Base-by-base conservation (phyloP, 2,329 filamentous ascomycete genomes). In the Alternaria conjuncta region DNA sequence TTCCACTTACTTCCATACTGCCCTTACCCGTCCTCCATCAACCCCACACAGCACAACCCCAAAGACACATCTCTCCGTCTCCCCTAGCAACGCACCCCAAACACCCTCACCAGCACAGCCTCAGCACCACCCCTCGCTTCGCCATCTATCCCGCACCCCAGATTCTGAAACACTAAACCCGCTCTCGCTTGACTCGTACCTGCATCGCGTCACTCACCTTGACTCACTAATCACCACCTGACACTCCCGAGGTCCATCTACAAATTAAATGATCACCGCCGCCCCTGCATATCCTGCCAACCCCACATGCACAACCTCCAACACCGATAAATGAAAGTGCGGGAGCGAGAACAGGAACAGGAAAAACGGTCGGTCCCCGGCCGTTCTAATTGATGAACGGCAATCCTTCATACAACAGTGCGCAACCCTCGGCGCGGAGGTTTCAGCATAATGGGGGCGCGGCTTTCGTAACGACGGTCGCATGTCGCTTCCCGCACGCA, bases 81-180 rank as follows among this genome's bases (percentile, higher is more conserved):
- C 32, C 54, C 59, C 45, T 41, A 41, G 53, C 44, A 61, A 56
- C 58, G 8, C 23, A 45, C 58, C 21, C 30, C 58, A 28, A 54
- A 44, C 21, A 49, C 25, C 44, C 5, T 25, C 28, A 15, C 18
- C 44, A 25, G 30, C 59, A 57, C 55, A 53, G 36, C 57, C 57
- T 44, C 47, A 41, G 32, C 30, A 15, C 32, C 30, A 21, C 49
- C 49, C 36, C 20, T 53, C 30, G 49, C 49, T 53, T 50, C 41
- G 21, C 50, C 21, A 25, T 18, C 26, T 2, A 46, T 55, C 50
- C 50, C 50, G 25, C 36, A 41, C 21, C 41, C 20, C 9, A 20
- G 15, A 50, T 25, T 51, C 56, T 51, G 45, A 58, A 58, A 58
- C 56, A 44, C 15, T 11, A 1, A 1, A 28, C 26, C 26, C 26